These are phyloP conservation scores for Pleurotus tuber-regium DNA, from an alignment of 768 basidiomycete species.

Conservation along the genomic window DNA sequence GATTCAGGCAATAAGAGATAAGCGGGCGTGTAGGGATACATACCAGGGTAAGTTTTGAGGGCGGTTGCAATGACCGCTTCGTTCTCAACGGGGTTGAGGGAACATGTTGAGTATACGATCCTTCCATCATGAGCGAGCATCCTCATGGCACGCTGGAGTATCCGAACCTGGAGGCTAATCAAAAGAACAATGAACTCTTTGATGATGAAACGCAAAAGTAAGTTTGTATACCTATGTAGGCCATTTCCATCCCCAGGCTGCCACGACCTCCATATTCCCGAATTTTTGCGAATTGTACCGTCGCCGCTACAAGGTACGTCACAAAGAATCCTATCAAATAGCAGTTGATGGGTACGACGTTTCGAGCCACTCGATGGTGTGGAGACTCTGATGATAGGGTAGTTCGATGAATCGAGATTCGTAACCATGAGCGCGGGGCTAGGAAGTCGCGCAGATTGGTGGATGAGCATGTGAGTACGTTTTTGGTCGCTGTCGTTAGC, in stretches of 20 bases:
- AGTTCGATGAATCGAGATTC: conserved; percentile 91
- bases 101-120: conserved; percentile 98
- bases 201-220: too few species aligned
- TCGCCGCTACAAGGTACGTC: conserved; percentile 99
- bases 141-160: conserved; percentile 89
- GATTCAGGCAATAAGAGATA: not conserved
- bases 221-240: conserved; percentile 88
- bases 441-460: conserved; percentile 93
- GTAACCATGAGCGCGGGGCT: conserved; percentile 93
- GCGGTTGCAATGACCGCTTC: conserved; percentile 93
- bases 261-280: conserved; percentile 95
- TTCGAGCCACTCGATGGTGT: conserved; percentile 15
- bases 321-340: conserved; percentile 92
- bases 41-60: conserved; percentile 68
- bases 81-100: conserved; percentile 95
- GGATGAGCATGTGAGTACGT: conserved; percentile 93
- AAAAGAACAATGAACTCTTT: too few species aligned
- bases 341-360: conserved; percentile 40
- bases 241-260: conserved; percentile 86
- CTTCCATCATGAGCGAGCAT: conserved; percentile 81
- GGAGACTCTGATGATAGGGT: conserved; percentile 62
- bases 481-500: conserved; percentile 96
- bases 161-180: conserved; percentile 83
- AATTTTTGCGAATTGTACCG: conserved; percentile 92
- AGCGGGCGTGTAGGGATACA: conserved; percentile 13